These are phyloP conservation scores for Theileria luwenshuni DNA, from an alignment of 169 alveolate genomes.

Conservation along the genomic window DNA sequence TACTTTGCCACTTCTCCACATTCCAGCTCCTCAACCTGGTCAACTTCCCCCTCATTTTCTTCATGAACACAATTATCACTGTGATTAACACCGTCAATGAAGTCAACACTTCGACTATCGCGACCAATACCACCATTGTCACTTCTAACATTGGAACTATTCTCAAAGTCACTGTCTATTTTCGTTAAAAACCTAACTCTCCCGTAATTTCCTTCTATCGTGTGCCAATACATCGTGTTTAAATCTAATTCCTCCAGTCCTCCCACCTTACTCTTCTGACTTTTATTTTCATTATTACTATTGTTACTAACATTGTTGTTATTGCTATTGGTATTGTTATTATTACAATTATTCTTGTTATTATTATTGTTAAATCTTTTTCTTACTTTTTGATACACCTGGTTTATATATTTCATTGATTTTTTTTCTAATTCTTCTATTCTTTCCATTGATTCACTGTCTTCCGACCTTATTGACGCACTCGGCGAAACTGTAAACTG, in stretches of 20 bases:
- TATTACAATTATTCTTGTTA: not conserved
- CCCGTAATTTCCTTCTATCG: not conserved
- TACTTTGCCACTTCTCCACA: not conserved
- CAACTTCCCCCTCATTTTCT: not conserved
- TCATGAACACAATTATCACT: no score
- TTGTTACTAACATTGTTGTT: not conserved
- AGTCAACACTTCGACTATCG: no score
- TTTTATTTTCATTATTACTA: not conserved
- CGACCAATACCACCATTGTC: not conserved
- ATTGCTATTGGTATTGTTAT: not conserved
- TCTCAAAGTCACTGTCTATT: conserved; percentile 8
- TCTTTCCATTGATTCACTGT: not conserved
- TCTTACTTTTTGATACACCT: not conserved
- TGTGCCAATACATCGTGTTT: conserved; percentile 1
- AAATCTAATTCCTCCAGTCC: no score
- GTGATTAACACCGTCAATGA: no score
- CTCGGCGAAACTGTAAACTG: no score
- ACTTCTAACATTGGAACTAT: not conserved
- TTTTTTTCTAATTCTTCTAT: not conserved
- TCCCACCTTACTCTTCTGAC: no score
- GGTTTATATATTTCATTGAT: conserved; percentile 15
- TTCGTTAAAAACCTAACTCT: conserved; percentile 3
- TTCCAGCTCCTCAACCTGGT: not conserved
- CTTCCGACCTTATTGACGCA: not conserved
- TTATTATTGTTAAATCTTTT: not conserved